Conservation (phyloP, 805 yeast genomes). For the Yarrowia deformans region DNA sequence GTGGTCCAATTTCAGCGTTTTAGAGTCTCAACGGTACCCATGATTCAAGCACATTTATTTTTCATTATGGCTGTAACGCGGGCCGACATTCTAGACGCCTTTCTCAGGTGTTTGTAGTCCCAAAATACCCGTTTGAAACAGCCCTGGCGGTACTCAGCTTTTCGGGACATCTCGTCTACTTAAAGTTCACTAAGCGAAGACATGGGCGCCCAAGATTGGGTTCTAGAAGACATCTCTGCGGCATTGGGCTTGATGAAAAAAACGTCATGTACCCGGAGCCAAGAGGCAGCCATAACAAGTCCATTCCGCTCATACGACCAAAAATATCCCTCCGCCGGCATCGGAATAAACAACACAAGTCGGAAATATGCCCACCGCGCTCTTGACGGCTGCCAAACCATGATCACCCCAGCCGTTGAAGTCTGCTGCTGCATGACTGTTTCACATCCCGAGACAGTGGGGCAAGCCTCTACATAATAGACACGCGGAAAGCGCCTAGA, state of each 20-base stretch:
- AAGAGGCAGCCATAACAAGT: neutral
- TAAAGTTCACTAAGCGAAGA: slow-evolving; percentile 3
- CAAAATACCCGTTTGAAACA: slow-evolving; percentile 2
- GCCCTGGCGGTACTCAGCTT: slow-evolving; percentile 2
- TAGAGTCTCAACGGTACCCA: neutral
- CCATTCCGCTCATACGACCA: neutral
- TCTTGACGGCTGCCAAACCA: neutral
- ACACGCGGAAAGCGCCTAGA: slow-evolving; percentile 7
- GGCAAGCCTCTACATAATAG: neutral
- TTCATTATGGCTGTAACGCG: neutral
- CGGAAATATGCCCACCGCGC: too few relatives aligned
- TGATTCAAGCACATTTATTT: neutral
- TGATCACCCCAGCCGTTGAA: neutral
- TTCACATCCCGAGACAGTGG: slow-evolving; percentile 11
- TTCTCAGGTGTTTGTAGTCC: neutral
- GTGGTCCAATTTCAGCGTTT: too few relatives aligned
- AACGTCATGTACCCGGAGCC: neutral
- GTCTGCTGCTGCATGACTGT: slow-evolving; percentile 7
- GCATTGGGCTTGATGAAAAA: neutral
- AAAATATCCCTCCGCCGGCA: too few relatives aligned
- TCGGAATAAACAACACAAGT: too few relatives aligned
- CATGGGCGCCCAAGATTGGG: slow-evolving; percentile 2
- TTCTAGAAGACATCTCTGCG: slow-evolving; percentile 10
- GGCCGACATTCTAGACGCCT: neutral
- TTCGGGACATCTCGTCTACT: neutral